Conservation (phyloP, 2,329 filamentous ascomycete species). For the Colletotrichum sp. region DNA sequence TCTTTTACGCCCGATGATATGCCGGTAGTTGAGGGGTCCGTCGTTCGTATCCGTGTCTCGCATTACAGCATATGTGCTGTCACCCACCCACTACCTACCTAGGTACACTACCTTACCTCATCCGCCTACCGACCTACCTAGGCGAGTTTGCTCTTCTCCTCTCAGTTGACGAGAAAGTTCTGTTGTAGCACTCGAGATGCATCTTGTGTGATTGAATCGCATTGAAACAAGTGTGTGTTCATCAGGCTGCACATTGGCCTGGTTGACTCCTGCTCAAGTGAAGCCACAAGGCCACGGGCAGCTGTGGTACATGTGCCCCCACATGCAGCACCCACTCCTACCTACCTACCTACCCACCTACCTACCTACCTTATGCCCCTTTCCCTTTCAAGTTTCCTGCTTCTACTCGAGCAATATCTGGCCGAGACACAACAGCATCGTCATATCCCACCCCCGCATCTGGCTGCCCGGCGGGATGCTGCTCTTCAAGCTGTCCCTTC, state of each 20-base stretch:
- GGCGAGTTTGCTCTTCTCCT: background rate
- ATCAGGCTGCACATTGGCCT: background rate
- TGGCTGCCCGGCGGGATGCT: background rate
- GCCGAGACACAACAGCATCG: background rate
- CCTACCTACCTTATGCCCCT: background rate
- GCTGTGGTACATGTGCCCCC: background rate
- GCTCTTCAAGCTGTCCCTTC: constrained; percentile 7
- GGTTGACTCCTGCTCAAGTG: background rate
- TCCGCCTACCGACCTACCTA: background rate
- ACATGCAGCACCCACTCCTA: background rate
- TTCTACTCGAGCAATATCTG: background rate
- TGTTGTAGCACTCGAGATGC: background rate
- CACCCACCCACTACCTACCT: background rate
- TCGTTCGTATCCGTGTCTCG: background rate
- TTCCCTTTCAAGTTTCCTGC: background rate
- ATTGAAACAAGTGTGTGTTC: background rate
- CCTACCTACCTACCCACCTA: background rate
- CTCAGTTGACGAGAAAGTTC: no score
- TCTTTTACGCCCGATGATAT: background rate
- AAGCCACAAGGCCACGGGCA: background rate
- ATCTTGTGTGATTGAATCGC: background rate
- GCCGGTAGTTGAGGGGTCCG: background rate
- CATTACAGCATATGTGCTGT: background rate
- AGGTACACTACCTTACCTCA: background rate
- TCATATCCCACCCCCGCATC: background rate